Base-by-base conservation (phyloP, 2,329 filamentous ascomycete species). In the Chrysoporthe austroafricana region DNA sequence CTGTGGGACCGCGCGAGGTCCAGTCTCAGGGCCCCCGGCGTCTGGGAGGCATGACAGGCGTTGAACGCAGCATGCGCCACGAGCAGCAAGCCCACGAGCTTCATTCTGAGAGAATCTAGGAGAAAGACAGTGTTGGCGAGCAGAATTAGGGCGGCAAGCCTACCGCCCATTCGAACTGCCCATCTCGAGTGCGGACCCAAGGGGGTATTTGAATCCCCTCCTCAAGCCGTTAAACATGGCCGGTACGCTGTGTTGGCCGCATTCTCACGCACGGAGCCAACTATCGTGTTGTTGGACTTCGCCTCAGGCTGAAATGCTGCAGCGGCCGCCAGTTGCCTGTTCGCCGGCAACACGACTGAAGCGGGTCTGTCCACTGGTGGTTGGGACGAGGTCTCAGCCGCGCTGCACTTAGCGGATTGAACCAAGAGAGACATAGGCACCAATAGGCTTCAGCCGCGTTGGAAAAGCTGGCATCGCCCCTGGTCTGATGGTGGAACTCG, bases 401-500 rank as follows among this genome's bases (percentile, higher is more conserved):
- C 56, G 36, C 56, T 18, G 36, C 56, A 42, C 18, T 11, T 18
- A 59, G 21, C 11, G 36, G 34, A 11, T 18, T 54, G 26, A 54
- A 36, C 18, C 26, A 56, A 2, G 26, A 18, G 52, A 18, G 52
- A n/a, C 5, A 32, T 13, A 56, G 52, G 54, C 54, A 59, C 36
- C 36, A 44, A 59, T 59, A 43, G 57, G 57, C 57, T 26, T 7
- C 39, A 14, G 57, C 57, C 57, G 39, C 57, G 57, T 26, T 26
- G 9, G n/a, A 18, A 42, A 58, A 14, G 18, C 50, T 54, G 18
- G n/a, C 9, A 26, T 54, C 21, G n/a, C 7, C 21, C 50, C 50
- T 13, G 50, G 50, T 54, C 5, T 6, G 50, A n/a, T n/a, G n/a
- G 44, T n/a, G 44, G 44, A 46, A 46, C 44, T 13, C 13, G 44